Conservation (phyloP, 441 rosid genomes). For the Eugenia klotzschiana region DNA sequence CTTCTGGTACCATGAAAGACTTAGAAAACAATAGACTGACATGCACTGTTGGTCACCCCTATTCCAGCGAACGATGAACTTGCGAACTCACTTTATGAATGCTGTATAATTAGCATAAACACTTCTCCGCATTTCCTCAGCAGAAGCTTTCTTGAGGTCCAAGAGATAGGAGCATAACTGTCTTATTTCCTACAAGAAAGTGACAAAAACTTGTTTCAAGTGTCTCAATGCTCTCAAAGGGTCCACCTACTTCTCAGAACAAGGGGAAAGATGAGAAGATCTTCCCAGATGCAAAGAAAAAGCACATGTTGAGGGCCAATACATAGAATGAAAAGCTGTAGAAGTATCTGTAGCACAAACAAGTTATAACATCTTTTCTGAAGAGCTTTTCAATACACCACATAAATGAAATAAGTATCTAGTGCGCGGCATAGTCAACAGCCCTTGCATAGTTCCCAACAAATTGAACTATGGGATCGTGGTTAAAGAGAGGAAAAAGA, state of each 20-base stretch:
- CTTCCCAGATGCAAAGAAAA: neutral
- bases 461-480: neutral
- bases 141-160: conserved; percentile 93
- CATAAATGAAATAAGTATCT: neutral
- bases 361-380: neutral
- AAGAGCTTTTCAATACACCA: neutral
- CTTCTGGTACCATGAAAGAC: neutral
- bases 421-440: neutral
- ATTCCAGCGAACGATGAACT: neutral
- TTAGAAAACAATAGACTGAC: neutral
- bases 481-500: neutral
- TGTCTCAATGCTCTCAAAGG: neutral
- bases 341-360: neutral
- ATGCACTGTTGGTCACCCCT: neutral
- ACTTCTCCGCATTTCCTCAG: conserved; percentile 97
- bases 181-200: conserved; percentile 50
- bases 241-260: neutral
- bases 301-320: neutral
- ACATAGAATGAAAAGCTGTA: neutral
- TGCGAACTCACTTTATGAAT: conserved; percentile 58
- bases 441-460: neutral
- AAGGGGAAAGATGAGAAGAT: neutral
- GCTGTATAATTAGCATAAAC: conserved; percentile 96
- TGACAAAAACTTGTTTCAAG: neutral
- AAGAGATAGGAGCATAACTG: conserved; percentile 65